These are phyloP conservation scores for Actinomucor elegans DNA, from an alignment of 371 early-diverging fungal species.

Conservation along the genomic window DNA sequence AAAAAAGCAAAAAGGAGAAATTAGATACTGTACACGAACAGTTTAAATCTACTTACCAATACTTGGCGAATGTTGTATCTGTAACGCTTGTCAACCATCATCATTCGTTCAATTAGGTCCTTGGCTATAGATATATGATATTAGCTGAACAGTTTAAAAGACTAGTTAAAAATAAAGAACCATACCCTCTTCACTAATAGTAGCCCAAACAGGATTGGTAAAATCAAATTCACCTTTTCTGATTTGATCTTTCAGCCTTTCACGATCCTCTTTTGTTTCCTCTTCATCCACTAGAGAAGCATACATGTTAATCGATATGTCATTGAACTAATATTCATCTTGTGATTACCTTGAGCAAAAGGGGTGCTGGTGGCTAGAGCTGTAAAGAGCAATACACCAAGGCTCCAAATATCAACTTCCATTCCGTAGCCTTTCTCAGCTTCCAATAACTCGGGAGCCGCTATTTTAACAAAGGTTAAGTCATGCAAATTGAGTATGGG, in stretches of 20 bases:
- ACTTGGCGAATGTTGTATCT: conserved; percentile 17
- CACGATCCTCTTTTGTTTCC: neutral
- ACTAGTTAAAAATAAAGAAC: neutral
- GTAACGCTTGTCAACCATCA: neutral
- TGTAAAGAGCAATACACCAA: conserved; percentile 96
- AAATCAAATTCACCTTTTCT: conserved; percentile 2
- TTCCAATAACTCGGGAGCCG: conserved; percentile 88
- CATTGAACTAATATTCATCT: neutral
- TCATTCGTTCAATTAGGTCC: conserved; percentile 11
- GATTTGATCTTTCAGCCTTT: neutral
- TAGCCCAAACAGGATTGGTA: conserved; percentile 3
- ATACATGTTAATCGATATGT: neutral
- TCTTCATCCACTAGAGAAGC: neutral
- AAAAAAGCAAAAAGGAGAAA: neutral
- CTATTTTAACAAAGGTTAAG: conserved; percentile 4
- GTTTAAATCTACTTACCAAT: conserved; percentile 1
- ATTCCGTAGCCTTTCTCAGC: conserved; percentile 86
- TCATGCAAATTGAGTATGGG: no score
- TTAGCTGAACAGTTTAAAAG: neutral
- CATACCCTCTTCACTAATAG: conserved; percentile 10
- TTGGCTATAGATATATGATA: conserved; percentile 5
- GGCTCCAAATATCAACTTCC: conserved; percentile 97
- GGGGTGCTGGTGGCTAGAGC: conserved; percentile 89
- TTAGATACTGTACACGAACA: neutral
- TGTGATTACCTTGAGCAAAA: conserved; percentile 51